Base-by-base conservation (phyloP, 139 green algal genomes). In the Chlorella sorokiniana region DNA sequence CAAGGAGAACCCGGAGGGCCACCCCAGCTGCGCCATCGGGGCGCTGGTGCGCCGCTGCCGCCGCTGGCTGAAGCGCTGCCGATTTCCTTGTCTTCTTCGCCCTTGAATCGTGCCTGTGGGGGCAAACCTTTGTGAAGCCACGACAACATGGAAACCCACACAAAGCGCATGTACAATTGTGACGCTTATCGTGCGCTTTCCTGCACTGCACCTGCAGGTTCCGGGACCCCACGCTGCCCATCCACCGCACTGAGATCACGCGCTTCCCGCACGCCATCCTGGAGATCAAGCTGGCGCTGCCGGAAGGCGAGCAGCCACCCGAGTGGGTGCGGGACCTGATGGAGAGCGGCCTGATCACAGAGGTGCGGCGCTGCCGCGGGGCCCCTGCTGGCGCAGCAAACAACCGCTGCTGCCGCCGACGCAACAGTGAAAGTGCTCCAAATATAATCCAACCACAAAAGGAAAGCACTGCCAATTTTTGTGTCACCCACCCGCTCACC, bases 281-380 rank as follows among this genome's bases (percentile, higher is more conserved):
- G 86, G 96, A 99, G 89, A 92, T 99, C 18, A 99, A 99, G 91
- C 93, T 99, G 71, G 91, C 85, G 37, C 91, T 98, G 83, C 84
- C 87, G 14, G 92, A 98, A 76, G 96, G 93, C 1, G 88, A 97
- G 88, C 35, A 77, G 23, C 71, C 90, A 14, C 94, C 95, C 22
- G 81, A 91, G 11, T 99, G 96, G 96, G 94, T 99, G 35, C 81
- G 92, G 84, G 91, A 95, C 73, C 89, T 96, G 75, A 84, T 96
- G n/a, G 87, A 94, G 41, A 90, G 83, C 41, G 92, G 90, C 25
- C 74, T 88, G 8, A 64, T 90, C 29, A 89, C 84, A 33, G 84
- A 89, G 84, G 94, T 98, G 52, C 10, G 35, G 25, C 4, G 27
- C 2, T 37, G 22, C 20, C n/a, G 5, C 6, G 18, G 67, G 11